phyloP scores from a whole-genome alignment of 2,329 filamentous ascomycete species.

The Microcera coccophila region DNA sequence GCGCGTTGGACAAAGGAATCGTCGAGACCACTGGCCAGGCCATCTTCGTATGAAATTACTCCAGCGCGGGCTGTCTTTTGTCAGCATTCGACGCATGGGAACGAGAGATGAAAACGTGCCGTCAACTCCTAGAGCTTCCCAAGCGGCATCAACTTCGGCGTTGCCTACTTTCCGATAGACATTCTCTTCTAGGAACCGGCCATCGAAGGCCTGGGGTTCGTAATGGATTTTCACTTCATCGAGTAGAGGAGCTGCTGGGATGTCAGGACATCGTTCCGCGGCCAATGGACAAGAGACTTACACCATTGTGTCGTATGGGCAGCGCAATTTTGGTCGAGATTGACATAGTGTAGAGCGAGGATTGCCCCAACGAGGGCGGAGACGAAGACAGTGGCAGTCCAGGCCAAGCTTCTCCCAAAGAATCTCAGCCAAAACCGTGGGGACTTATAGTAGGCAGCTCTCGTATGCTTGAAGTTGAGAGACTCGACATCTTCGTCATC shows the following conservation, averaged over 20 bases:
- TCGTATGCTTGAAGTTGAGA: constrained; percentile 10
- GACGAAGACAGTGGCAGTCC: constrained; percentile 10
- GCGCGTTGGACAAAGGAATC: constrained; percentile 53
- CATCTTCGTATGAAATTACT: constrained; percentile 47
- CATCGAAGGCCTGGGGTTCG: constrained; percentile 46
- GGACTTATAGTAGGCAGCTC: background rate
- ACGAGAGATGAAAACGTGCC: constrained; percentile 35
- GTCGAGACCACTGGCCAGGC: constrained; percentile 47
- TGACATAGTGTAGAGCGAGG: constrained; percentile 17
- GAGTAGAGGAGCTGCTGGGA: constrained; percentile 31
- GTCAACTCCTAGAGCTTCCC: constrained; percentile 42
- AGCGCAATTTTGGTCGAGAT: constrained; percentile 22
- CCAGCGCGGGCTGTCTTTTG: constrained; percentile 39
- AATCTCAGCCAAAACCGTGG: constrained; percentile 8
- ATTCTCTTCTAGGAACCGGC: constrained; percentile 52
- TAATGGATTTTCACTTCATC: constrained; percentile 33
- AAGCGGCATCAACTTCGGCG: constrained; percentile 55
- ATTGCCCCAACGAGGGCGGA: constrained; percentile 19
- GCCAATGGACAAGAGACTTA: constrained; percentile 21
- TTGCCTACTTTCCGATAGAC: constrained; percentile 48
- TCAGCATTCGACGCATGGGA: constrained; percentile 3
- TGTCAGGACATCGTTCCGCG: background rate
- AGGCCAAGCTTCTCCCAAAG: constrained; percentile 7
- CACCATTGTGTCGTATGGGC: constrained; percentile 37
- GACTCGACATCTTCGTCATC: constrained; percentile 17